phyloP scores from a whole-genome alignment of 148 eudicot genomes.

The Vaccinium macrocarpon region DNA sequence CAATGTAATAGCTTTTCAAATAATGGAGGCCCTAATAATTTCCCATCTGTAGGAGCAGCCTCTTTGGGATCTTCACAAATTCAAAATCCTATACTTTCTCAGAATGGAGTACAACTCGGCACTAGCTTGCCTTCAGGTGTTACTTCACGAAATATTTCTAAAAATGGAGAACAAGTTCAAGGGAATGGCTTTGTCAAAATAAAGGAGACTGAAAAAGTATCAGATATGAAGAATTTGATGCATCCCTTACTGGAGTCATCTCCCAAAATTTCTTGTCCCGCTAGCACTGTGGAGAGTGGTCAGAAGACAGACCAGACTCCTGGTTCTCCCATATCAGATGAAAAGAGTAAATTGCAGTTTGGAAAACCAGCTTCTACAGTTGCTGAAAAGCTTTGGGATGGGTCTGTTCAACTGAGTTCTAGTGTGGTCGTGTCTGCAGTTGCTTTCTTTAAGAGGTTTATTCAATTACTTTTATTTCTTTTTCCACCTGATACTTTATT shows the following conservation, averaged over 20 bases:
- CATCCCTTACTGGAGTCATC: conserved; percentile 21
- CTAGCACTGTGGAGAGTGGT: conserved; percentile 21
- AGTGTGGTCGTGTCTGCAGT: conserved; percentile 49
- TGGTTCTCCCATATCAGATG: conserved; percentile 27
- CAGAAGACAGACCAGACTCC: conserved; percentile 17
- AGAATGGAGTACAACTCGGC: conserved; percentile 29
- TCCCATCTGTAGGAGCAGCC: conserved; percentile 18
- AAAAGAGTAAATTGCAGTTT: conserved; percentile 25
- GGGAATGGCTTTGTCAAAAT: conserved; percentile 21
- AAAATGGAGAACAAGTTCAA: conserved; percentile 25
- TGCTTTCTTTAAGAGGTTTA: conserved; percentile 80
- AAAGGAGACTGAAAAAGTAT: conserved; percentile 17
- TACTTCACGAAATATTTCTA: conserved; percentile 19
- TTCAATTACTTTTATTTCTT: conserved; percentile 17
- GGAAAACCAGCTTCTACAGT: conserved; percentile 28
- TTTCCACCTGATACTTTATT: neutral
- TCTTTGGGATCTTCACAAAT: conserved; percentile 19
- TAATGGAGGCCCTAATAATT: conserved; percentile 13
- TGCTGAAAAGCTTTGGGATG: conserved; percentile 72
- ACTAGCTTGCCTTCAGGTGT: conserved; percentile 27
- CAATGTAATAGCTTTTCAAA: conserved; percentile 20
- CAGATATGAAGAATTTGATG: conserved; percentile 27
- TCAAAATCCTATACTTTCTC: conserved; percentile 25
- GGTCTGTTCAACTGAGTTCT: conserved; percentile 67
- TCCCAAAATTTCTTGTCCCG: conserved; percentile 25